A percentile compares a stretch with the other conserved stretches of the same genome.
Conservation (phyloP, 176 grass and related monocot genomes). For the Oryza brachyantha region DNA sequence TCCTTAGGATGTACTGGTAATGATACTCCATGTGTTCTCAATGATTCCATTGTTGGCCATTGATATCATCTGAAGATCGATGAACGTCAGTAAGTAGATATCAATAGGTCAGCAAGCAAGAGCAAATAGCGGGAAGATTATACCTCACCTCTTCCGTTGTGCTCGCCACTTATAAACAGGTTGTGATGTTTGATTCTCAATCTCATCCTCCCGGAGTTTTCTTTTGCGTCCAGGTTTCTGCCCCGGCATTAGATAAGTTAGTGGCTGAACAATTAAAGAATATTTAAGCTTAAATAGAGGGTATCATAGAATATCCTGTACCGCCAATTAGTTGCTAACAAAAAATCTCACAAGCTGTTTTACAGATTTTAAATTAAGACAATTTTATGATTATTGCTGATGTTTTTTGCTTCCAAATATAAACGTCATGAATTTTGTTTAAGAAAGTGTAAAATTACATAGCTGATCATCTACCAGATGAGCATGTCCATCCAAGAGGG, state of each 20-base stretch:
- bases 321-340: neutral
- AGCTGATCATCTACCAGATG: neutral
- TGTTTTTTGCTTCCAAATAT: too few species aligned
- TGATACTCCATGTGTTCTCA: neutral
- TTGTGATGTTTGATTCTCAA: conserved; percentile 37
- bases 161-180: conserved; percentile 85
- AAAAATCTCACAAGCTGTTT: neutral
- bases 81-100: neutral
- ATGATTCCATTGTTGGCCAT: neutral
- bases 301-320: neutral
- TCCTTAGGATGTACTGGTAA: too few species aligned
- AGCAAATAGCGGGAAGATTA: neutral
- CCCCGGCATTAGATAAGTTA: conserved; percentile 8
- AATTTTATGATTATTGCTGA: conserved; percentile 9
- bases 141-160: conserved; percentile 63
- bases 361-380: conserved; percentile 5
- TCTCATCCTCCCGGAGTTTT: conserved; percentile 76
- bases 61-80: conserved; percentile 26
- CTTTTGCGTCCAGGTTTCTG: conserved; percentile 91
- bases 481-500: neutral
- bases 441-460: neutral
- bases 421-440: neutral
- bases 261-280: neutral
- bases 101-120: neutral
- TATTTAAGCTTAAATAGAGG: neutral